phyloP scores from a whole-genome alignment of 2,329 filamentous ascomycete genomes.

The Beauveria sp. region DNA sequence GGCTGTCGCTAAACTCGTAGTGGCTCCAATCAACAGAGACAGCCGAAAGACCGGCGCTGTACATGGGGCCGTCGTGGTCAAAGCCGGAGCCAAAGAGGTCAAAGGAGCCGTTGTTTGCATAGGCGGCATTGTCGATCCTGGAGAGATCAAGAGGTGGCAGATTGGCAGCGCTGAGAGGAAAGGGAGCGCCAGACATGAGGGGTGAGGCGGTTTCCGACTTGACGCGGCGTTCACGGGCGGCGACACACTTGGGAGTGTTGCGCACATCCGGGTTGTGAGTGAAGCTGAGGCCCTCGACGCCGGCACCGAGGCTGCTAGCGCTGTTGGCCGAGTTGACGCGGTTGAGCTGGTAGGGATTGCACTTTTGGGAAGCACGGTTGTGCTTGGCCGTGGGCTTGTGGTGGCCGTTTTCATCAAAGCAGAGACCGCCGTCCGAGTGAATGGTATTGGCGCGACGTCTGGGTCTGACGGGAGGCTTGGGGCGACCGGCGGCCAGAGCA shows the following conservation, averaged over 20 bases:
- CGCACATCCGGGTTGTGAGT: slow-evolving; percentile 20
- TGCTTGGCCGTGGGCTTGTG: slow-evolving; percentile 56
- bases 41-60: slow-evolving; percentile 54
- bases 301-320: slow-evolving; percentile 39
- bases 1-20: slow-evolving; percentile 39
- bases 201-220: slow-evolving; percentile 58
- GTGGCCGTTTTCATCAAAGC: slow-evolving; percentile 56
- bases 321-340: slow-evolving; percentile 52
- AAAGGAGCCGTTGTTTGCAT: slow-evolving; percentile 37
- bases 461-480: slow-evolving; percentile 34
- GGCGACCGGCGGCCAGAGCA: slow-evolving; percentile 23
- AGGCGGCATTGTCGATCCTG: slow-evolving; percentile 43
- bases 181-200: slow-evolving; percentile 40
- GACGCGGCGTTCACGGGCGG: slow-evolving; percentile 41
- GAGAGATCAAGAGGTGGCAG: slow-evolving; percentile 53
- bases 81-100: slow-evolving; percentile 44
- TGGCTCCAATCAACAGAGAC: slow-evolving; percentile 39
- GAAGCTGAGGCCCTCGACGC: slow-evolving; percentile 33
- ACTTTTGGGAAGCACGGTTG: slow-evolving; percentile 53
- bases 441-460: slow-evolving; percentile 54
- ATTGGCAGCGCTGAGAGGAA: slow-evolving; percentile 45
- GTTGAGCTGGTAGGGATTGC: slow-evolving; percentile 52
- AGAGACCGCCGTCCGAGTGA: slow-evolving; percentile 51
- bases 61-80: slow-evolving; percentile 49
- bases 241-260: slow-evolving; percentile 29